Evolutionary conservation across 257 asterid species (phyloP), one percentile per base, ranked within the genome.

Genomic region (Scutellaria minor): DNA sequence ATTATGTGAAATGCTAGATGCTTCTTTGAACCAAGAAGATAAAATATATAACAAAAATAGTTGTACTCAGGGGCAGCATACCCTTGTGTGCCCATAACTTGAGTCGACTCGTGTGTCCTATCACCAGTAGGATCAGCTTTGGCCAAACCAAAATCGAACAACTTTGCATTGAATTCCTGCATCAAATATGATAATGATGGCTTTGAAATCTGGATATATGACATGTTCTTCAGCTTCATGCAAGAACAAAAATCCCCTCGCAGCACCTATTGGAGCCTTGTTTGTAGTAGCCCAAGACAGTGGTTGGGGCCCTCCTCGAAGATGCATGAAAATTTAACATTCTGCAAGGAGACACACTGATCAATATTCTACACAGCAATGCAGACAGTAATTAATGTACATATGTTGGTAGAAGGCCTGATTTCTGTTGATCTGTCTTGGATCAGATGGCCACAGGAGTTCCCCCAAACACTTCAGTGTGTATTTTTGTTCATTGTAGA

Each of bases 231-330:
- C 18, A 18, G 18, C 18, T 18, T 18, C 18, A 18, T 18, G 18
- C n/a, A n/a, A n/a, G n/a, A n/a, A n/a, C n/a, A n/a, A n/a, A n/a
- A n/a, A n/a, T n/a, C n/a, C n/a, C n/a, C n/a, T n/a, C n/a, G 98
- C 98, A 57, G 97, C 97, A 80, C 93, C 96, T 14, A 86, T 84
- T 41, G 98, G 96, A 54, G 91, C 97, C 82, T 89, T 91, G 70
- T 91, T 85, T 76, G 97, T 77, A 15, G 90, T 91, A 41, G 95
- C 88, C 98, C 98, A 93, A 42, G 89, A 64, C 9, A 93, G 88
- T 10, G 96, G 96, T 13, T 89, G 94, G 0, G 94, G 87, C 0
- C 18, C 18, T 18, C 18, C 18, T 18, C 18, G 18, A 18, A 0
- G 18, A 18, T 18, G 18, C 18, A 18, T 18, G 18, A 18, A 18